Percentiles rank a stretch among this genome's conserved stretches.
phyloP scores from a whole-genome alignment of 2,329 filamentous ascomycete genomes.

The Madurella mycetomatis region DNA sequence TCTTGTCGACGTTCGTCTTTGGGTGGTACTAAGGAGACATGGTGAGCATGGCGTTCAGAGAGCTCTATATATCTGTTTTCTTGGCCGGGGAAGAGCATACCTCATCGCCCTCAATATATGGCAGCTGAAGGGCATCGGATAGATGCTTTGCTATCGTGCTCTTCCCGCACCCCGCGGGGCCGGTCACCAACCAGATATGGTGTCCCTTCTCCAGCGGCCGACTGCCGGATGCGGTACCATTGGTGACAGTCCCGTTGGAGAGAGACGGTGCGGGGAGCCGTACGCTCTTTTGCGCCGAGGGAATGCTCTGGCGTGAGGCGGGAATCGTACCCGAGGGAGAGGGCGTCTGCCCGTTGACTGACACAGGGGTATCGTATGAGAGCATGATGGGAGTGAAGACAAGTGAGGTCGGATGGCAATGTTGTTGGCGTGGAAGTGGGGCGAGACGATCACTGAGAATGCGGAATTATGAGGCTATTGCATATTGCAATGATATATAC shows the following conservation, averaged over 20 bases:
- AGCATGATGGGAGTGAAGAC: slow-evolving; percentile 38
- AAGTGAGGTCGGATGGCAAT: background rate
- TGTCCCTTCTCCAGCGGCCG: slow-evolving; percentile 39
- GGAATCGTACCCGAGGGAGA: slow-evolving; percentile 28
- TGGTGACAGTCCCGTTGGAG: slow-evolving; percentile 26
- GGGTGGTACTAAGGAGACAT: slow-evolving; percentile 60
- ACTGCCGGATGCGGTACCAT: slow-evolving; percentile 29
- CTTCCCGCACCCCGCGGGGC: slow-evolving; percentile 76
- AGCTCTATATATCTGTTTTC: slow-evolving; percentile 8
- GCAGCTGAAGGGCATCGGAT: slow-evolving; percentile 57
- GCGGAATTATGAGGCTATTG: slow-evolving; percentile 15
- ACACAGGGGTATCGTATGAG: slow-evolving; percentile 45
- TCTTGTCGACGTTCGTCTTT: slow-evolving; percentile 80
- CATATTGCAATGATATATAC: slow-evolving; percentile 9
- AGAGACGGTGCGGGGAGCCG: slow-evolving; percentile 19
- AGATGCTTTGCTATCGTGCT: slow-evolving; percentile 67
- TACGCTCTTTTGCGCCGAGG: slow-evolving; percentile 28
- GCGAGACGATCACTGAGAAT: background rate
- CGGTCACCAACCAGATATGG: slow-evolving; percentile 78
- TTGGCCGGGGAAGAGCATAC: slow-evolving; percentile 44
- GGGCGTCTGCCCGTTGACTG: slow-evolving; percentile 39
- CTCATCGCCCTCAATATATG: slow-evolving; percentile 74
- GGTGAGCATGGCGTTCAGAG: background rate
- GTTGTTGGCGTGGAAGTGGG: background rate
- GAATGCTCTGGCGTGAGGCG: slow-evolving; percentile 24